phyloP scores from a whole-genome alignment of 202 grass and related monocot genomes.

The Carex arenaria region DNA sequence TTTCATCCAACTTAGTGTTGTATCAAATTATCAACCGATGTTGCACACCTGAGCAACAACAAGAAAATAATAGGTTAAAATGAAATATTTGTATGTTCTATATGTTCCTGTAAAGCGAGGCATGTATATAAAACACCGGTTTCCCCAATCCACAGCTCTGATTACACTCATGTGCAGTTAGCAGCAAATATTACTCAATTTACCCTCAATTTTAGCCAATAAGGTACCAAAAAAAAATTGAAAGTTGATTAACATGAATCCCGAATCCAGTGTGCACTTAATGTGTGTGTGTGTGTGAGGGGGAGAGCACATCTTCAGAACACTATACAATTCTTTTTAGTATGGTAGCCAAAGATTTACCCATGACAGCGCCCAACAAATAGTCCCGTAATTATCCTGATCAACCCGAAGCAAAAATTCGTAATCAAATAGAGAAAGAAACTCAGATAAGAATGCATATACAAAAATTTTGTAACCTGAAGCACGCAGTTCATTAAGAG shows the following conservation, averaged over 20 bases:
- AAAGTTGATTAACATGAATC: not conserved
- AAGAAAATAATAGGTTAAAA: not conserved
- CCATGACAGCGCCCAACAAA: not conserved
- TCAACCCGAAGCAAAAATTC: not conserved
- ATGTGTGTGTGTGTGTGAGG: not conserved
- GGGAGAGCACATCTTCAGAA: not conserved
- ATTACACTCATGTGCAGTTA: not conserved
- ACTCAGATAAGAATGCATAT: not conserved
- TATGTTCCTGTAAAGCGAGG: not conserved
- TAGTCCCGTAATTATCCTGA: not conserved
- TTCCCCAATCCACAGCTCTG: not conserved
- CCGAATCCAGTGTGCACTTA: not conserved
- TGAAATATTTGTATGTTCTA: not conserved
- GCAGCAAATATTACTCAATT: not conserved
- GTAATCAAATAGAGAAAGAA: not conserved
- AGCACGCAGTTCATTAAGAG: slow-evolving; percentile 62
- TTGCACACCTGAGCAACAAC: slow-evolving; percentile 6
- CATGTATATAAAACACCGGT: not conserved
- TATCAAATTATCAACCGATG: slow-evolving; percentile 12
- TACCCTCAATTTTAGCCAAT: not conserved
- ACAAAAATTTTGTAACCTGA: slow-evolving; percentile 32
- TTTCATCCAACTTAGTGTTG: not conserved
- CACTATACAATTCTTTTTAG: not conserved
- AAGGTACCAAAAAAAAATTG: not conserved
- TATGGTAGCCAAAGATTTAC: not conserved